Percentiles rank a stretch among this genome's conserved stretches.
These are phyloP conservation scores for Noccaea bulbosa DNA, from an alignment of 345 rosid genomes.

Conservation along the genomic window DNA sequence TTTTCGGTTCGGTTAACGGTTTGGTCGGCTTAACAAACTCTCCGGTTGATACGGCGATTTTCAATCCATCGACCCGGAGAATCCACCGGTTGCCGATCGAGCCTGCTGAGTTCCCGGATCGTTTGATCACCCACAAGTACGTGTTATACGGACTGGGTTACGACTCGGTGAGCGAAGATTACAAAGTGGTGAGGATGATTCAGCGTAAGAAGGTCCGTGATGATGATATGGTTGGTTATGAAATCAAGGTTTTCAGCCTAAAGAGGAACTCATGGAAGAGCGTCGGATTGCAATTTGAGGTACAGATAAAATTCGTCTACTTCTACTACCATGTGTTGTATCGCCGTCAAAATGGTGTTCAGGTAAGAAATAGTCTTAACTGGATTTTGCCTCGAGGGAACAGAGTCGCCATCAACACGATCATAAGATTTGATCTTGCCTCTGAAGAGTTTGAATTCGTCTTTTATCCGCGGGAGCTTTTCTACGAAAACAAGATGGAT, in stretches of 20 bases:
- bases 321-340: constrained; percentile 27
- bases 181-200: constrained; percentile 50
- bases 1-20: too few species aligned
- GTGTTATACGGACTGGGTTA: constrained; percentile 53
- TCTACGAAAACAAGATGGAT: not conserved
- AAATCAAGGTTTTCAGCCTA: constrained; percentile 47
- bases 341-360: constrained; percentile 42
- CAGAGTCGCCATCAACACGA: not conserved
- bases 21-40: too few species aligned
- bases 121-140: too few species aligned
- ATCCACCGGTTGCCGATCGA: too few species aligned
- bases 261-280: constrained; percentile 45
- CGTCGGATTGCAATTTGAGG: constrained; percentile 26
- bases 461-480: constrained; percentile 33
- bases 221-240: not conserved
- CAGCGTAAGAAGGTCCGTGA: constrained; percentile 26
- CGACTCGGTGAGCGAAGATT: constrained; percentile 50
- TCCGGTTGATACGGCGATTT: too few species aligned
- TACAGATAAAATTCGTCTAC: not conserved
- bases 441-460: constrained; percentile 42
- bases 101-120: too few species aligned
- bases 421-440: constrained; percentile 51
- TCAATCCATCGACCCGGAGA: too few species aligned
- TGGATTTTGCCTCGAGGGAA: constrained; percentile 46
- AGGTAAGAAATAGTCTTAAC: constrained; percentile 50